phyloP scores from a whole-genome alignment of 2,329 filamentous ascomycete genomes.

The Sporothrix globosa region DNA sequence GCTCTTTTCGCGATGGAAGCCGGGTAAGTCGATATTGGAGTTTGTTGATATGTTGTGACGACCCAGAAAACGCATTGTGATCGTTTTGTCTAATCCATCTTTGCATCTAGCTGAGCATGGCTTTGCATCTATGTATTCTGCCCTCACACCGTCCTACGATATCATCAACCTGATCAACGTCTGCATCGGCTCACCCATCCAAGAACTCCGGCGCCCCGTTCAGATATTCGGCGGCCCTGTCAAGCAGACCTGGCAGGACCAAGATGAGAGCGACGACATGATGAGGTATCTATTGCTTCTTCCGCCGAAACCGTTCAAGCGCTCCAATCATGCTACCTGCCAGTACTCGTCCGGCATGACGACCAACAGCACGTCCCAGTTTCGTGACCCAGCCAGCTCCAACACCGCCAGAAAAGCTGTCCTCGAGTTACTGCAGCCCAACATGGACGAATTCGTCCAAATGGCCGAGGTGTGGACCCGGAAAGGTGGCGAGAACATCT shows the following conservation, averaged over 20 bases:
- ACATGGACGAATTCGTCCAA: conserved; percentile 54
- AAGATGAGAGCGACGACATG: conserved; percentile 50
- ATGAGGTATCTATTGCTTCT: conserved; percentile 61
- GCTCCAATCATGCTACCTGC: conserved; percentile 17
- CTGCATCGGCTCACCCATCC: conserved; percentile 61
- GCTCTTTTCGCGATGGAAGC: conserved; percentile 80
- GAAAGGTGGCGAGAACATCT: conserved; percentile 49
- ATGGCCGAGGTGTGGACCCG: conserved; percentile 54
- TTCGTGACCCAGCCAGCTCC: conserved; percentile 36
- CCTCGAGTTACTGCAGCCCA: conserved; percentile 58
- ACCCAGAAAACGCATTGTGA: not conserved
- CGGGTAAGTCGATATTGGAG: conserved; percentile 58
- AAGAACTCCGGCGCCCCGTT: conserved; percentile 42
- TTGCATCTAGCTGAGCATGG: conserved; percentile 60
- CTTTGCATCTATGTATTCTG: conserved; percentile 66
- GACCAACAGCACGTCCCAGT: conserved; percentile 21
- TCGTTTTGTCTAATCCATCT: not conserved
- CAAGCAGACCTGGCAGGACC: conserved; percentile 52
- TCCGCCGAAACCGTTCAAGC: conserved; percentile 40
- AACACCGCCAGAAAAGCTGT: conserved; percentile 55
- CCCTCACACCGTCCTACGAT: conserved; percentile 66
- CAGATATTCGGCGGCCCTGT: conserved; percentile 54
- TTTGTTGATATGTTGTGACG: too few relatives aligned
- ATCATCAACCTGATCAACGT: conserved; percentile 69
- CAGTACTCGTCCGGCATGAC: conserved; percentile 16